Evolutionary conservation across 2,329 filamentous ascomycete genomes (phyloP).

Genomic region (Fusarium nanum): DNA sequence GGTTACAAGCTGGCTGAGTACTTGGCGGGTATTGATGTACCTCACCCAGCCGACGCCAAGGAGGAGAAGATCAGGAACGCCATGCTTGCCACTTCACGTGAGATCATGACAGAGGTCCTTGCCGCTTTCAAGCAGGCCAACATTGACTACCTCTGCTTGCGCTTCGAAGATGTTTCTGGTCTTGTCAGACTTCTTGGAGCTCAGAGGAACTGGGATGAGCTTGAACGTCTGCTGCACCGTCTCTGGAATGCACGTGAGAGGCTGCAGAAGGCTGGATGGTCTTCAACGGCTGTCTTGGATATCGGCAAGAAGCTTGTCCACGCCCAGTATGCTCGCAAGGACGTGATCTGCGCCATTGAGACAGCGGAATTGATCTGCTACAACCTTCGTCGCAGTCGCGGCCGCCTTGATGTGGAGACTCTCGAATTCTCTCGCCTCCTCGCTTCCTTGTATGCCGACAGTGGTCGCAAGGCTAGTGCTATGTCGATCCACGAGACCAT

Average conservation of each 20-base stretch:
- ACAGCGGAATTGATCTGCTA: constrained; percentile 45
- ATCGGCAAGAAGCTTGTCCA: constrained; percentile 44
- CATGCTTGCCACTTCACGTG: constrained; percentile 40
- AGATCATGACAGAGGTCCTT: constrained; percentile 52
- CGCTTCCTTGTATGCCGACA: constrained; percentile 35
- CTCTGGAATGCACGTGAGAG: constrained; percentile 42
- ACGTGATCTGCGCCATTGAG: constrained; percentile 35
- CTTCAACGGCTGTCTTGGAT: constrained; percentile 36
- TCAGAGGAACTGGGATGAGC: constrained; percentile 59
- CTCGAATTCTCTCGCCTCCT: constrained; percentile 43
- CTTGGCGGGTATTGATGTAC: constrained; percentile 56
- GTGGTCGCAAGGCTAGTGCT: constrained; percentile 23
- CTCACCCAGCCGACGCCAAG: constrained; percentile 50
- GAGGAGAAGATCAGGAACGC: constrained; percentile 25
- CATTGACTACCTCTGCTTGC: constrained; percentile 58
- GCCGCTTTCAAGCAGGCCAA: constrained; percentile 55
- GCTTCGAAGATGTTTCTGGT: constrained; percentile 58
- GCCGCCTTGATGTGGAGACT: constrained; percentile 43
- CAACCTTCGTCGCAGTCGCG: constrained; percentile 44
- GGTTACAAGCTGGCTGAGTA: constrained; percentile 60
- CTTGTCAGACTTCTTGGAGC: constrained; percentile 60
- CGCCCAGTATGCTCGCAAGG: constrained; percentile 30
- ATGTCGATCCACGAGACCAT: constrained; percentile 41
- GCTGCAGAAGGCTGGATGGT: constrained; percentile 40
- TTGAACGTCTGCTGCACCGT: constrained; percentile 50